Evolutionary conservation across 1,284 basidiomycete species (phyloP).

Genomic region (Mycosarcoma mackinlayi): DNA sequence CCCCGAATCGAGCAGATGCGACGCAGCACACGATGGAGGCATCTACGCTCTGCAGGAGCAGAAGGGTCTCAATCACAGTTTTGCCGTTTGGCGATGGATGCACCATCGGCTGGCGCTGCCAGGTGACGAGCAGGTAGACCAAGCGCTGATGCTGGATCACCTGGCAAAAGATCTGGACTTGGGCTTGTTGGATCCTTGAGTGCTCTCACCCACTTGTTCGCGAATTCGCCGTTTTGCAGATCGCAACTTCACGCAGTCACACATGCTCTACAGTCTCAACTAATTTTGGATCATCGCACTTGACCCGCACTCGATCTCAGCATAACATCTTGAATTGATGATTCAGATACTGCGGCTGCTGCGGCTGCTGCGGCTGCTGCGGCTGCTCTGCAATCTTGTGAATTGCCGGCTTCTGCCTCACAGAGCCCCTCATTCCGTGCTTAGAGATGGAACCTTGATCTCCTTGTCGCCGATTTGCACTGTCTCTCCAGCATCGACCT

Average conservation of each 20-base stretch:
- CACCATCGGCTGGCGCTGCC: background rate
- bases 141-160: slow-evolving; percentile 3
- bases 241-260: background rate
- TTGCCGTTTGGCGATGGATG: slow-evolving; percentile 69
- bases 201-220: too few species aligned
- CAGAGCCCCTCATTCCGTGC: background rate
- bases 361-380: too few species aligned
- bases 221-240: too few species aligned
- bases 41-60: slow-evolving; percentile 69
- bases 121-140: background rate
- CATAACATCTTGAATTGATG: too few species aligned
- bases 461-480: slow-evolving; percentile 22
- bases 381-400: too few species aligned
- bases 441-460: slow-evolving; percentile 22
- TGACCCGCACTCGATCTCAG: too few species aligned
- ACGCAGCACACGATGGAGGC: slow-evolving; percentile 55
- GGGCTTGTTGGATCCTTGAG: slow-evolving; percentile 35
- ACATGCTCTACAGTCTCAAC: too few species aligned
- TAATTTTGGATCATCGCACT: too few species aligned
- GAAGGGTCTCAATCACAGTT: slow-evolving; percentile 69
- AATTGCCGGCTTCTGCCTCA: too few species aligned
- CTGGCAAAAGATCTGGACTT: slow-evolving; percentile 29
- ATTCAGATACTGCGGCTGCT: too few species aligned
- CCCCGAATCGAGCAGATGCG: slow-evolving; percentile 7
- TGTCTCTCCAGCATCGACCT: slow-evolving; percentile 22